Conservation (phyloP, 2,329 filamentous ascomycete genomes). For the Colletotrichum spinosum region DNA sequence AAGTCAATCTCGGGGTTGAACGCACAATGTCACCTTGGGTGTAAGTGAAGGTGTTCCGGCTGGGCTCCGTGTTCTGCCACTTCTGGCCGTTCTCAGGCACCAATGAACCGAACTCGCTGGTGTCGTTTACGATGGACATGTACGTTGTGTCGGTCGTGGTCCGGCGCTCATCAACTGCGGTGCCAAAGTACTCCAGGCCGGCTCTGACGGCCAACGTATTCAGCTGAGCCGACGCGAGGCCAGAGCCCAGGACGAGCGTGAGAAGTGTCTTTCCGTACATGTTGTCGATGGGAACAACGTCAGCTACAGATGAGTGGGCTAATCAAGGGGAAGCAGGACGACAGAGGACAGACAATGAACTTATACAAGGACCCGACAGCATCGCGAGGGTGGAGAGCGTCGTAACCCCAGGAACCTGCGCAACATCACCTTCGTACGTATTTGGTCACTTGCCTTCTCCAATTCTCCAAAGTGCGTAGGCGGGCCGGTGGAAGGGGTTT, state of each 20-base stretch:
- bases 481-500: constrained; percentile 15
- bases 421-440: too few species aligned
- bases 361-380: constrained; percentile 13
- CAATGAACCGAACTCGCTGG: constrained; percentile 69
- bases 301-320: not conserved
- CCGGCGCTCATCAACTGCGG: constrained; percentile 63
- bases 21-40: constrained; percentile 33
- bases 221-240: constrained; percentile 50
- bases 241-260: constrained; percentile 28
- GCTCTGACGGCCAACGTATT: constrained; percentile 62
- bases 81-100: constrained; percentile 71
- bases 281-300: not conserved
- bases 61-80: constrained; percentile 52
- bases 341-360: not conserved
- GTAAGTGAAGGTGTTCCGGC: constrained; percentile 28
- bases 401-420: too few species aligned
- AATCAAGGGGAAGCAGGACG: not conserved
- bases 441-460: not conserved
- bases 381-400: not conserved
- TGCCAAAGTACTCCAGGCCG: constrained; percentile 70
- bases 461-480: constrained; percentile 13
- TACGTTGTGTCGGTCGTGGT: constrained; percentile 60
- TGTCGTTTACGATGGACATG: constrained; percentile 63
- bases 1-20: not conserved
- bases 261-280: constrained; percentile 38